Evolutionary conservation across 371 early-diverging fungal genomes (phyloP).

Genomic region (Encephalitozoon hellem): DNA sequence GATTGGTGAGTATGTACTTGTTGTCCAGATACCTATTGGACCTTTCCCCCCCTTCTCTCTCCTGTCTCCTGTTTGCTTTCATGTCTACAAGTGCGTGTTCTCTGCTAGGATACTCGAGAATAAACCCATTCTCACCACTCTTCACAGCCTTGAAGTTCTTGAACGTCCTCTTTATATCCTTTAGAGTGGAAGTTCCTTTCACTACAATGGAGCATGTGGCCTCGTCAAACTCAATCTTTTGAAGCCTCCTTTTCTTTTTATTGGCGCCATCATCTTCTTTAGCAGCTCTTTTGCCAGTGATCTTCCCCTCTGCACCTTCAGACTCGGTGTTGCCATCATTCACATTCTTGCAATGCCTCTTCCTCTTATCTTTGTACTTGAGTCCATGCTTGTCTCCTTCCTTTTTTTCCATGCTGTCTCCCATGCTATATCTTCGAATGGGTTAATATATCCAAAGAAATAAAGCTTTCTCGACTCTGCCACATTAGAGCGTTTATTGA

Average conservation of each 20-base stretch:
- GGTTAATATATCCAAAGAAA: background rate
- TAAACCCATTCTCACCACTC: background rate
- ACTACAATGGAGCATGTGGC: background rate
- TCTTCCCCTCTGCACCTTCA: background rate
- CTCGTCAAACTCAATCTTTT: background rate
- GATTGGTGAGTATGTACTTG: slow-evolving; percentile 44
- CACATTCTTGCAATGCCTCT: background rate
- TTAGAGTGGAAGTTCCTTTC: background rate
- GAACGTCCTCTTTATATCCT: background rate
- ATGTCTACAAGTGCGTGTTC: slow-evolving; percentile 11
- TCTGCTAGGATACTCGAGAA: background rate
- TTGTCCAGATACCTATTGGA: slow-evolving; percentile 1
- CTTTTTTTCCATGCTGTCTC: background rate
- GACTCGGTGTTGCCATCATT: too few species aligned
- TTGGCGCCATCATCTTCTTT: background rate
- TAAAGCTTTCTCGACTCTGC: background rate
- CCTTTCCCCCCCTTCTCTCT: background rate
- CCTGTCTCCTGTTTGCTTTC: background rate
- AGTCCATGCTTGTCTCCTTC: background rate
- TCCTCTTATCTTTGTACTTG: background rate
- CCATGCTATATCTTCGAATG: background rate
- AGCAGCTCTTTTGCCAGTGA: background rate
- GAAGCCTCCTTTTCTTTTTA: background rate
- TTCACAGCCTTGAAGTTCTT: background rate
- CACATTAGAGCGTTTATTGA: background rate